These are phyloP conservation scores for Pseudozyma flocculosa DNA, from an alignment of 1,284 basidiomycete genomes.

Conservation along the genomic window DNA sequence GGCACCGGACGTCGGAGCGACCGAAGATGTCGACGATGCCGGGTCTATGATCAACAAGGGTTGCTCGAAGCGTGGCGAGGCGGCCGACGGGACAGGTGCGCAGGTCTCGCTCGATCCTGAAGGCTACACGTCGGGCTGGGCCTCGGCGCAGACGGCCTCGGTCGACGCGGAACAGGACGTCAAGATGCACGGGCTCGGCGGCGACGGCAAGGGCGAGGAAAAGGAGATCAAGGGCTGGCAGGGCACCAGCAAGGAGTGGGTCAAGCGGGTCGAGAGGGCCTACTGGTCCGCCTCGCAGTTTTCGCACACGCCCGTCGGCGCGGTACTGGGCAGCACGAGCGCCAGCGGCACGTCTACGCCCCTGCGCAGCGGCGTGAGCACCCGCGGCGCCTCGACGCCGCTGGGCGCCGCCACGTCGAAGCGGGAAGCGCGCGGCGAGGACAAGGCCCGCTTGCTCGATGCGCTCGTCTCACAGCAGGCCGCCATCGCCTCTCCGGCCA, in stretches of 20 bases:
- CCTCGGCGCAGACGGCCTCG: not conserved
- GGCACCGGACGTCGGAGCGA: not conserved
- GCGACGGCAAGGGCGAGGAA: conserved; percentile 44
- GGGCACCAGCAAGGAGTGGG: conserved; percentile 55
- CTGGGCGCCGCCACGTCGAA: conserved; percentile 18
- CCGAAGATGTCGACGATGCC: not conserved
- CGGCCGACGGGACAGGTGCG: conserved; percentile 60
- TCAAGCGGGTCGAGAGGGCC: conserved; percentile 45
- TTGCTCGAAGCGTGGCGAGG: not conserved
- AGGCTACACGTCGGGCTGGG: conserved; percentile 7
- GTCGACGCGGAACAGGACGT: not conserved
- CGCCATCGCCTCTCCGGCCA: no score
- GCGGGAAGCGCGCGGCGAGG: conserved; percentile 11
- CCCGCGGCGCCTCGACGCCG: conserved; percentile 20
- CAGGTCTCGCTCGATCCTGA: conserved; percentile 61
- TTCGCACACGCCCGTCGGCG: conserved; percentile 29
- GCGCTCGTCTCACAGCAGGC: conserved; percentile 1
- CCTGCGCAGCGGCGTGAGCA: not conserved
- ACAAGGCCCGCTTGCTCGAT: conserved; percentile 20
- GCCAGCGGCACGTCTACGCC: not conserved
- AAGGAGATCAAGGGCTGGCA: conserved; percentile 49
- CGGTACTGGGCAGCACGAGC: conserved; percentile 8
- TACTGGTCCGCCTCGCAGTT: conserved; percentile 47
- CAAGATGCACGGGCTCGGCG: conserved; percentile 62
- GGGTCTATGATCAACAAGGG: not conserved